These are phyloP conservation scores for Pseudotsuga menziesii DNA, from an alignment of 75 land plant species.

Conservation along the genomic window DNA sequence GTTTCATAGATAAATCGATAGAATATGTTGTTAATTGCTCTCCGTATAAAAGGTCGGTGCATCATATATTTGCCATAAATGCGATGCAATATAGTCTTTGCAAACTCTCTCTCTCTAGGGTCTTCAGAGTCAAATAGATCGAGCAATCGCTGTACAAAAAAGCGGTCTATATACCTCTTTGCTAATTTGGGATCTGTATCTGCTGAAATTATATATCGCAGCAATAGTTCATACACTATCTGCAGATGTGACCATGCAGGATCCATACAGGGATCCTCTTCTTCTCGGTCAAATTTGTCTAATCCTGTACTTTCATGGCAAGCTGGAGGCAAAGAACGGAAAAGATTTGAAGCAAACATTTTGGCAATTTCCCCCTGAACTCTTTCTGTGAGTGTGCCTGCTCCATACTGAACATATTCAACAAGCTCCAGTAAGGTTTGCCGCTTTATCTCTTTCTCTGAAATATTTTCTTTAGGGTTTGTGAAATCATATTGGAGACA, in stretches of 20 bases:
- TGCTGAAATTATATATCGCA: constrained; percentile 16
- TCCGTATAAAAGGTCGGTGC: constrained; percentile 42
- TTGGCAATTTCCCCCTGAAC: constrained; percentile 24
- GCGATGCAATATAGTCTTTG: constrained; percentile 44
- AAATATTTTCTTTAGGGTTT: constrained; percentile 17
- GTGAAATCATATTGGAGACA: constrained; percentile 31
- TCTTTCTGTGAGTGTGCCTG: constrained; percentile 19
- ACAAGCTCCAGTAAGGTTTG: constrained; percentile 36
- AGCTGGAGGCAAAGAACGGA: constrained; percentile 23
- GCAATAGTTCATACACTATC: constrained; percentile 26
- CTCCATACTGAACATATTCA: constrained; percentile 25
- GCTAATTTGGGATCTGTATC: constrained; percentile 31
- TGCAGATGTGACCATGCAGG: constrained; percentile 34
- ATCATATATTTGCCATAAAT: constrained; percentile 36
- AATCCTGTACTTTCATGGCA: constrained; percentile 6
- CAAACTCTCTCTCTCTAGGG: constrained; percentile 33
- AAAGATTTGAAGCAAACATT: constrained; percentile 24
- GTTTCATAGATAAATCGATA: constrained; percentile 30
- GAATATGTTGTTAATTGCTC: constrained; percentile 42
- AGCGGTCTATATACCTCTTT: constrained; percentile 23
- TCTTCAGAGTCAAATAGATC: constrained; percentile 39
- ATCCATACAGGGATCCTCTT: constrained; percentile 26
- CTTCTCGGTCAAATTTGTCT: constrained; percentile 23
- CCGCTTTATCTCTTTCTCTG: constrained; percentile 39
- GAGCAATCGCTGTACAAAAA: constrained; percentile 23